A percentile compares a stretch with the other conserved stretches of the same genome.
phyloP scores from a whole-genome alignment of 116 monocot genomes.

The Dioscorea cayenensis region DNA sequence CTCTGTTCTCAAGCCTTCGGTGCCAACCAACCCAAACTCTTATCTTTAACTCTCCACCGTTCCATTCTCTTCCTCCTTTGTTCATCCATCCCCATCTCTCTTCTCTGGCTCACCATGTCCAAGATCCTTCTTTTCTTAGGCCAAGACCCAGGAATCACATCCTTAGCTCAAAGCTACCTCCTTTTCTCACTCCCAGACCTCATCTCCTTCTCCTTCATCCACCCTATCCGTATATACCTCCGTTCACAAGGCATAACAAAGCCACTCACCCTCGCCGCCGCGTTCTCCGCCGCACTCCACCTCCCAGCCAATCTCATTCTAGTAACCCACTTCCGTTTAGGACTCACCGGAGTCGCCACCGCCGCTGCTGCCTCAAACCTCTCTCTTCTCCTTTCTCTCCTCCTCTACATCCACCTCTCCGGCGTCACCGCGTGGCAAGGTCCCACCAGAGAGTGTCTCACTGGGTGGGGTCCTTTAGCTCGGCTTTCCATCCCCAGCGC shows the following conservation, averaged over 20 bases:
- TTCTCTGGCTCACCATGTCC: slow-evolving; percentile 10
- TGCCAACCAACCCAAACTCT: slow-evolving; percentile 2
- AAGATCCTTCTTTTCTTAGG: slow-evolving; percentile 10
- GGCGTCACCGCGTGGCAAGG: neutral
- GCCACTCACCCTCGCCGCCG: slow-evolving; percentile 7
- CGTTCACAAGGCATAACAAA: slow-evolving; percentile 5
- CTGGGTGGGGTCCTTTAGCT: slow-evolving; percentile 10
- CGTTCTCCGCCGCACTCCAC: slow-evolving; percentile 3
- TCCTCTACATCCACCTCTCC: slow-evolving; percentile 1
- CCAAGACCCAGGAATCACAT: slow-evolving; percentile 5
- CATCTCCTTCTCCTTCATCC: slow-evolving; percentile 5
- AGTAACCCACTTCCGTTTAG: neutral
- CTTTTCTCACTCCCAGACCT: slow-evolving; percentile 7
- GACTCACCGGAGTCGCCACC: slow-evolving; percentile 1
- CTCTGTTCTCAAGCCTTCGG: slow-evolving; percentile 20
- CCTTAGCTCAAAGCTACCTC: neutral
- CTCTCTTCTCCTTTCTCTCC: neutral
- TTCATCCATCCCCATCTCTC: slow-evolving; percentile 5
- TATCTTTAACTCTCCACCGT: slow-evolving; percentile 11
- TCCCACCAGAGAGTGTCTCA: slow-evolving; percentile 3
- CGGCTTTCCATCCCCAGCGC: slow-evolving; percentile 5
- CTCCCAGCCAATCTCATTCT: neutral
- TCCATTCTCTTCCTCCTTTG: slow-evolving; percentile 8
- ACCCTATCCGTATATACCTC: slow-evolving; percentile 10
- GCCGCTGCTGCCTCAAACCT: slow-evolving; percentile 6